Conservation (phyloP, 2,329 filamentous ascomycete genomes). For the Colletotrichum zoysiae region DNA sequence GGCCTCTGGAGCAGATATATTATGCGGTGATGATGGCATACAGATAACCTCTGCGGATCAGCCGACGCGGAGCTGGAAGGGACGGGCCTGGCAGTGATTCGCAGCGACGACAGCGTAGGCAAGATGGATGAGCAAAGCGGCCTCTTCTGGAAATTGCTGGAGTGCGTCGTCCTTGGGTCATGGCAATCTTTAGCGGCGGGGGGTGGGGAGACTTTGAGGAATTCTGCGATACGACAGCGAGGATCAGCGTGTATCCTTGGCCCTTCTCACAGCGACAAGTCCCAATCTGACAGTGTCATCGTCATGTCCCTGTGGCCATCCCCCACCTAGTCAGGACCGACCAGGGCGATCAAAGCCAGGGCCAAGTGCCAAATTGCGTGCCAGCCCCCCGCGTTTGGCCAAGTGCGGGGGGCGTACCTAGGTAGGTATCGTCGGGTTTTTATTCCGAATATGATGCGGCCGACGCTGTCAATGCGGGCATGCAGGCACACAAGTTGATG, state of each 20-base stretch:
- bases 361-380: slow-evolving; percentile 14
- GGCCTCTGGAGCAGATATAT: not conserved
- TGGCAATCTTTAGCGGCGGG: slow-evolving; percentile 32
- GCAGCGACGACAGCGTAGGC: not conserved
- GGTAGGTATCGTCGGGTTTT: slow-evolving; percentile 12
- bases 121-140: not conserved
- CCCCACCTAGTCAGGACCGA: not conserved
- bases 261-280: slow-evolving; percentile 11
- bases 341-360: slow-evolving; percentile 14
- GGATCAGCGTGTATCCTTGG: slow-evolving; percentile 33
- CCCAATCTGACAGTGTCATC: slow-evolving; percentile 7
- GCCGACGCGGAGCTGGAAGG: not conserved
- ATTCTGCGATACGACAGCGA: slow-evolving; percentile 28
- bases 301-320: slow-evolving; percentile 24
- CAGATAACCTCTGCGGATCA: not conserved
- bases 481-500: slow-evolving; percentile 20
- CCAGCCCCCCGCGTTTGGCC: slow-evolving; percentile 30
- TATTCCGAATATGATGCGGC: not conserved
- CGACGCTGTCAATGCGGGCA: slow-evolving; percentile 6
- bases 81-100: not conserved
- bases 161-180: slow-evolving; percentile 14
- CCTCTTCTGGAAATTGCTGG: not conserved
- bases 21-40: not conserved
- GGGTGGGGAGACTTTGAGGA: slow-evolving; percentile 12
- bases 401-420: slow-evolving; percentile 22